Percentiles rank a stretch among this genome's conserved stretches.
Evolutionary conservation across 2,329 filamentous ascomycete species (phyloP).

Genomic region (Cladosporium sp.): DNA sequence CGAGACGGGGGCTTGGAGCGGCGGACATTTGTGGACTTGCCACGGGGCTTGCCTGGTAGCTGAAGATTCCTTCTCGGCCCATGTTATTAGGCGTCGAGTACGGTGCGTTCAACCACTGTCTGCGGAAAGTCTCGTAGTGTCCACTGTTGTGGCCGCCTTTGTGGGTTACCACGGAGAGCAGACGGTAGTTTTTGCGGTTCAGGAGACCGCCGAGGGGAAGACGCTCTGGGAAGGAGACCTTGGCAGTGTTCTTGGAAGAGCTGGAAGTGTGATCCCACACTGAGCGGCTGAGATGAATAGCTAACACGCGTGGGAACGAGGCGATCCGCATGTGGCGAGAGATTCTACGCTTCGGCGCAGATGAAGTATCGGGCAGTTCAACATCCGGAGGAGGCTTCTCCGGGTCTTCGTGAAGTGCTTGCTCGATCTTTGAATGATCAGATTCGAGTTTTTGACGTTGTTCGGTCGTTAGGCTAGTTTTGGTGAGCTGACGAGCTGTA

Average conservation of each 20-base stretch:
- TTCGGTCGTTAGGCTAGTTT: slow-evolving; percentile 53
- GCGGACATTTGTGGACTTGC: slow-evolving; percentile 51
- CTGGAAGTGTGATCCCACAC: slow-evolving; percentile 75
- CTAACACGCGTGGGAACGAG: slow-evolving; percentile 83
- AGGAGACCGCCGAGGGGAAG: slow-evolving; percentile 79
- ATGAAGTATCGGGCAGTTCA: slow-evolving; percentile 70
- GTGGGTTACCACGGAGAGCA: slow-evolving; percentile 87
- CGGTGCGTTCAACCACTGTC: slow-evolving; percentile 76
- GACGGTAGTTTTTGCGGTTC: slow-evolving; percentile 75
- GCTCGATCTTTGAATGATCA: slow-evolving; percentile 66
- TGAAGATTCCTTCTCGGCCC: slow-evolving; percentile 73
- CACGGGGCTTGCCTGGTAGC: slow-evolving; percentile 48
- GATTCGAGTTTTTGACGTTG: slow-evolving; percentile 49
- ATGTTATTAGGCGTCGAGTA: slow-evolving; percentile 83
- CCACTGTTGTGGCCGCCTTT: slow-evolving; percentile 95
- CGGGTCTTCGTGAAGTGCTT: slow-evolving; percentile 76
- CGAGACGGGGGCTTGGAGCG: slow-evolving; percentile 41
- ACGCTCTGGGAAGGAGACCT: slow-evolving; percentile 88
- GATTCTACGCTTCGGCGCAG: slow-evolving; percentile 80
- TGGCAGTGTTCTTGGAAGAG: slow-evolving; percentile 91
- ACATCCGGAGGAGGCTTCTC: slow-evolving; percentile 74
- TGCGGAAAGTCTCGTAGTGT: slow-evolving; percentile 93
- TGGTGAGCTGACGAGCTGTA: slow-evolving; percentile 62
- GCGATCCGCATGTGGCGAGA: slow-evolving; percentile 86
- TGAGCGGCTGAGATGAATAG: slow-evolving; percentile 88